Evolutionary conservation across 169 alveolate genomes (phyloP).

Genomic region (Hepatocystis sp.): DNA sequence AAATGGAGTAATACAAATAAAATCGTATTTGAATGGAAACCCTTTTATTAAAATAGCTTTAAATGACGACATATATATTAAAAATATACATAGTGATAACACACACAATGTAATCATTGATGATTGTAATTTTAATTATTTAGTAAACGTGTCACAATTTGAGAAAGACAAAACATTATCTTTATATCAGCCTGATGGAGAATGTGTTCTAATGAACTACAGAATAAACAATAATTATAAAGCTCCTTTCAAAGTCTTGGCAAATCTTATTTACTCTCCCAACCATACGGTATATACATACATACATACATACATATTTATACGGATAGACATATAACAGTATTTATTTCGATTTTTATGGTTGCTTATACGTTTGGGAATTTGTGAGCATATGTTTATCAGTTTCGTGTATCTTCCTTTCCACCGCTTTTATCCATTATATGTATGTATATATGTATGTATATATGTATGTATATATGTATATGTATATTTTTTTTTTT

Average conservation of each 20-base stretch:
- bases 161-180: slow-evolving; percentile 87
- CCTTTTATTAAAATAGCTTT: slow-evolving; percentile 92
- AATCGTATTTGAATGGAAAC: slow-evolving; percentile 90
- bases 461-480: slow-evolving; percentile 1
- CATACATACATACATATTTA: slow-evolving; percentile 4
- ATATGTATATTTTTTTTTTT: background rate
- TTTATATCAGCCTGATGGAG: slow-evolving; percentile 98
- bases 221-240: slow-evolving; percentile 85
- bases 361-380: too few relatives aligned
- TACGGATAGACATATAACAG: background rate
- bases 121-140: slow-evolving; percentile 93
- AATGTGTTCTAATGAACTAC: slow-evolving; percentile 96
- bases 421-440: too few relatives aligned
- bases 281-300: slow-evolving; percentile 60
- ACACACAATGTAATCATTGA: slow-evolving; percentile 78
- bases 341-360: too few relatives aligned
- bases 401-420: too few relatives aligned
- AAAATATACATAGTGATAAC: slow-evolving; percentile 47
- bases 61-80: slow-evolving; percentile 86
- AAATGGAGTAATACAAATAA: slow-evolving; percentile 95
- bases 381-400: too few relatives aligned
- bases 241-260: slow-evolving; percentile 86
- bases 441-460: background rate
- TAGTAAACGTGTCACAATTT: slow-evolving; percentile 91
- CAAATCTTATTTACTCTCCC: slow-evolving; percentile 41